Conservation (phyloP, 306 rosid genomes). For the Vigna angularis region DNA sequence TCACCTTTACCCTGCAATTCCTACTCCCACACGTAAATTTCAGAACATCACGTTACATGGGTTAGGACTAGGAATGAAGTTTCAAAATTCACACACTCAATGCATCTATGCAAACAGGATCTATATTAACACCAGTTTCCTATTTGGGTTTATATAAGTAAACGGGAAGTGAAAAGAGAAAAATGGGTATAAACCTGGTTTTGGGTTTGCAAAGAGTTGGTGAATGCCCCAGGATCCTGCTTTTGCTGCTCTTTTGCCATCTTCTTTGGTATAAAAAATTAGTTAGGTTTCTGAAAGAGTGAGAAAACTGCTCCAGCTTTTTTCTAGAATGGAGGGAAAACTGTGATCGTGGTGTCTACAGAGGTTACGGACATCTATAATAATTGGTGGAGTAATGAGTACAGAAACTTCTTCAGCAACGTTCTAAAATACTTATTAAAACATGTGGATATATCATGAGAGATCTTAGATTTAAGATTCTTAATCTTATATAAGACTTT, state of each 20-base stretch:
- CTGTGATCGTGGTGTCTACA: background rate
- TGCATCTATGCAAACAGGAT: background rate
- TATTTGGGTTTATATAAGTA: background rate
- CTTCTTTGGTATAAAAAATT: background rate
- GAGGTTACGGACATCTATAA: too few species aligned
- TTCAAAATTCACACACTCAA: slow-evolving; percentile 3
- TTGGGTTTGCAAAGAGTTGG: slow-evolving; percentile 43
- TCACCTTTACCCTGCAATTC: slow-evolving; percentile 59
- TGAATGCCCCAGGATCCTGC: slow-evolving; percentile 36
- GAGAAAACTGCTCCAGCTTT: slow-evolving; percentile 34
- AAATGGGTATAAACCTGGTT: slow-evolving; percentile 32
- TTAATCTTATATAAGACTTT: too few species aligned
- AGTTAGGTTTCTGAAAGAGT: slow-evolving; percentile 8
- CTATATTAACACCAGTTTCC: background rate
- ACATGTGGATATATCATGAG: too few species aligned
- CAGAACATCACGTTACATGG: background rate
- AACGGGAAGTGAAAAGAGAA: background rate
- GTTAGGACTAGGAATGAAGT: slow-evolving; percentile 9
- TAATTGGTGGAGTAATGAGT: too few species aligned
- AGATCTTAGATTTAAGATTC: too few species aligned
- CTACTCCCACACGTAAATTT: slow-evolving; percentile 26
- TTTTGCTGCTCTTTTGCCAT: slow-evolving; percentile 62
- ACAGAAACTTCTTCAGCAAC: too few species aligned
- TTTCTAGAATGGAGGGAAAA: slow-evolving; percentile 29
- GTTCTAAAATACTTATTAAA: too few species aligned